A percentile compares a stretch with the other conserved stretches of the same genome.
Evolutionary conservation across 306 rosid genomes (phyloP).

Genomic region (Adenanthera pavonina): DNA sequence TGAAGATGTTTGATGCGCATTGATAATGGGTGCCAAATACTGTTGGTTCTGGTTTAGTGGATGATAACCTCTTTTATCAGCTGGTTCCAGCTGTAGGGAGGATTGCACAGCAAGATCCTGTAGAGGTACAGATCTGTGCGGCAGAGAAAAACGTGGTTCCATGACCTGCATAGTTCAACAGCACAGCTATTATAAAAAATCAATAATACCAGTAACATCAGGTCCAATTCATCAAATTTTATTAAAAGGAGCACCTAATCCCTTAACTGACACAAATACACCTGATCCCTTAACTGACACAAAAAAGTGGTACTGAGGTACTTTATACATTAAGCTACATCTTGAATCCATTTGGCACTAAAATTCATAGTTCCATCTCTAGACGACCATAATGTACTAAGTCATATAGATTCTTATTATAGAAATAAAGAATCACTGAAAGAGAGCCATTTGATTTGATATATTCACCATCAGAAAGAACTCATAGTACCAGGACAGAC

Average conservation of each 20-base stretch:
- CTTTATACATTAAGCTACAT: not conserved
- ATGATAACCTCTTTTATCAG: not conserved
- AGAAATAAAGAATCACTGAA: constrained; percentile 8
- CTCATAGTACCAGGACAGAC: not conserved
- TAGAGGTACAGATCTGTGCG: constrained; percentile 42
- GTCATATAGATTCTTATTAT: constrained; percentile 1
- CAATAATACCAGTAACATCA: not conserved
- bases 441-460: constrained; percentile 6
- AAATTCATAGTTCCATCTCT: not conserved
- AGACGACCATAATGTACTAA: not conserved
- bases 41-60: constrained; percentile 45
- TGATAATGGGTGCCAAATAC: constrained; percentile 27
- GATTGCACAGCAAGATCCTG: constrained; percentile 37
- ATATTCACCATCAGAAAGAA: not conserved
- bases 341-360: not conserved
- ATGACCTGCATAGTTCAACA: constrained; percentile 50
- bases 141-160: constrained; percentile 46
- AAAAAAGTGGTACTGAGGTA: not conserved
- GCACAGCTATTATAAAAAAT: constrained; percentile 35
- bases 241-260: not conserved
- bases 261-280: not conserved
- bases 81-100: not conserved
- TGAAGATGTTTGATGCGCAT: constrained; percentile 48
- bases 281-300: not conserved
- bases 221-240: constrained; percentile 25